These are phyloP conservation scores for Diaporthe sp. DNA, from an alignment of 2,329 filamentous ascomycete genomes.

Conservation along the genomic window DNA sequence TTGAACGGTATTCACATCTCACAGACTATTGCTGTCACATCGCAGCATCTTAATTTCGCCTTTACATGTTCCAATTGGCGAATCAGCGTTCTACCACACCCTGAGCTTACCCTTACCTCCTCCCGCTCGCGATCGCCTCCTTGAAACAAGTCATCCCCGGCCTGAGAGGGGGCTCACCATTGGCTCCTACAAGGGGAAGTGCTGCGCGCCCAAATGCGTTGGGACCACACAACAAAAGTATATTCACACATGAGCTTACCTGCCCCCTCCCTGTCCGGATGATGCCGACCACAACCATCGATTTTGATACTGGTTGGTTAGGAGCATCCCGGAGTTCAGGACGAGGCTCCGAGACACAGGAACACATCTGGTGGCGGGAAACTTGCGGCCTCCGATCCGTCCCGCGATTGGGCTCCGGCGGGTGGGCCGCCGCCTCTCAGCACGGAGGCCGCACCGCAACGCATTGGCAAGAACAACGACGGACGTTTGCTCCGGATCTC, in stretches of 20 bases:
- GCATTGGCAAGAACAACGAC: background rate
- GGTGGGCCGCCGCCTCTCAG: background rate
- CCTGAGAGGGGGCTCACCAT: background rate
- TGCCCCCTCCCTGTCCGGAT: background rate
- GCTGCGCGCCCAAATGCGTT: background rate
- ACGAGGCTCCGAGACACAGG: background rate
- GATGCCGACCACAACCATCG: conserved; percentile 7
- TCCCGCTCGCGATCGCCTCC: conserved; percentile 11
- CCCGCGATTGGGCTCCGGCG: background rate
- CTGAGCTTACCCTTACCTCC: background rate
- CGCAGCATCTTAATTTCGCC: conserved; percentile 10
- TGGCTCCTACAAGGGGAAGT: background rate
- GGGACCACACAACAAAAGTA: background rate
- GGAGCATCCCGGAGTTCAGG: no score
- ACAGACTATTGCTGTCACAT: conserved; percentile 13
- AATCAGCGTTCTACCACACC: background rate
- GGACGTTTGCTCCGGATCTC: background rate
- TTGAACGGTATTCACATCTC: background rate
- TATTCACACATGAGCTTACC: background rate
- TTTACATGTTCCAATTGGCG: conserved; percentile 19
- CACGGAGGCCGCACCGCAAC: background rate
- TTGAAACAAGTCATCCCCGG: background rate
- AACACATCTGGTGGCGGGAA: background rate
- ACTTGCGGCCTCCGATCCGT: conserved; percentile 6
- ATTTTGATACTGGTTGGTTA: no score